Conservation (phyloP, 768 basidiomycete species). For the Sistotremastrum suecicum region DNA sequence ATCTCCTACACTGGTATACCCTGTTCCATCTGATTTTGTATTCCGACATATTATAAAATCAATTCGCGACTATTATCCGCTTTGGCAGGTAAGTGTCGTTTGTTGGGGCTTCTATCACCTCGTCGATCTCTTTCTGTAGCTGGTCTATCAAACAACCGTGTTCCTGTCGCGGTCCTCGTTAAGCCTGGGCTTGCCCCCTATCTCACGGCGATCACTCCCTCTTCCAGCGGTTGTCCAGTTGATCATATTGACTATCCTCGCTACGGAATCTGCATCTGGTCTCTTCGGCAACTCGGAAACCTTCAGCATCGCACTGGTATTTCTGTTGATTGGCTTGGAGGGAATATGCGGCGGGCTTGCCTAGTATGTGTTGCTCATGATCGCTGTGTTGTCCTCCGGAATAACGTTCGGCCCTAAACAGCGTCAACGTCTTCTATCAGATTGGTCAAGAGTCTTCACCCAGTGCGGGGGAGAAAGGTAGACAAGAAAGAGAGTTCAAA, state of each 20-base stretch:
- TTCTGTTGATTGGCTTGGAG: conserved; percentile 70
- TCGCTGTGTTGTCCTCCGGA: conserved; percentile 9
- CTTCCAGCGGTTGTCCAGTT: conserved; percentile 68
- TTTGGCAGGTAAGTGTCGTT: conserved; percentile 62
- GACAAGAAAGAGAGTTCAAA: conserved; percentile 77
- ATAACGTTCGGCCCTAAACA: conserved; percentile 14
- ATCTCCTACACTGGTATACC: conserved; percentile 79
- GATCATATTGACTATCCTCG: conserved; percentile 45
- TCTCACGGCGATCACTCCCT: conserved; percentile 54
- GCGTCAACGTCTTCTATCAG: conserved; percentile 78
- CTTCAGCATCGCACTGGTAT: conserved; percentile 47
- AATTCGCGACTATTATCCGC: conserved; percentile 85
- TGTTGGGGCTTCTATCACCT: not conserved
- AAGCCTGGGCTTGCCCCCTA: conserved; percentile 67
- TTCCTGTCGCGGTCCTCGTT: conserved; percentile 89
- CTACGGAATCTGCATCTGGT: conserved; percentile 55
- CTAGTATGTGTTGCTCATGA: conserved; percentile 44
- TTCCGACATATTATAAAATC: conserved; percentile 70
- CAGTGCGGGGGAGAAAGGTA: conserved; percentile 37
- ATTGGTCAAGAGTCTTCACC: conserved; percentile 58
- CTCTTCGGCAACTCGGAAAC: conserved; percentile 34
- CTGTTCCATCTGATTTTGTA: conserved; percentile 58
- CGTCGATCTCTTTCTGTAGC: conserved; percentile 22
- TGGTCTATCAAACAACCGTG: conserved; percentile 82
- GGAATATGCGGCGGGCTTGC: conserved; percentile 88